Percentiles rank a stretch among this genome's conserved stretches.
These are phyloP conservation scores for Bolboschoenoplectus hybrid DNA, from an alignment of 202 grass and related monocot genomes.

Conservation along the genomic window DNA sequence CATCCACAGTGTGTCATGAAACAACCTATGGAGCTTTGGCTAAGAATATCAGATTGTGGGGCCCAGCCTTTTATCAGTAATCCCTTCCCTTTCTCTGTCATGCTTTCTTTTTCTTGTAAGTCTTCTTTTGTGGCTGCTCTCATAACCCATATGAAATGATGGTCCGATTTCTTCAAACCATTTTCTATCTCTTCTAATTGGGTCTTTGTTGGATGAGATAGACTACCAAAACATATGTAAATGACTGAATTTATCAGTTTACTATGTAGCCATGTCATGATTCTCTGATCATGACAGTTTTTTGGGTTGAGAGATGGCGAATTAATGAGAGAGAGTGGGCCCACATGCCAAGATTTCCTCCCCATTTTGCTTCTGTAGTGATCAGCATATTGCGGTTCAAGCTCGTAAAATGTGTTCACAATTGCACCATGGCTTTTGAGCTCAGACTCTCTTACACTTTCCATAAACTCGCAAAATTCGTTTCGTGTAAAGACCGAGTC, in stretches of 20 bases:
- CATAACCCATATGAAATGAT: slow-evolving; percentile 63
- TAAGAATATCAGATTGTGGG: slow-evolving; percentile 62
- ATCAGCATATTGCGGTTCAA: slow-evolving; percentile 30
- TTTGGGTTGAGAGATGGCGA: neutral
- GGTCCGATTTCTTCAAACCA: slow-evolving; percentile 47
- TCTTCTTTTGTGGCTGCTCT: neutral
- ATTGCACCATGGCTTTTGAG: slow-evolving; percentile 54
- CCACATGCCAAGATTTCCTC: slow-evolving; percentile 23
- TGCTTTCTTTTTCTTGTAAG: slow-evolving; percentile 35
- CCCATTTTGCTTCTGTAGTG: neutral
- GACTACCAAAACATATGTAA: slow-evolving; percentile 71
- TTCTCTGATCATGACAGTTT: neutral
- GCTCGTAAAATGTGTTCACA: slow-evolving; percentile 60
- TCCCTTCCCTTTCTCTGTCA: slow-evolving; percentile 42
- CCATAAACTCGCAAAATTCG: neutral
- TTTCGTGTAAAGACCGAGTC: neutral
- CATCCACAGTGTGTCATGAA: slow-evolving; percentile 82
- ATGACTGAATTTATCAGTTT: slow-evolving; percentile 44
- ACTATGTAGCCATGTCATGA: slow-evolving; percentile 48
- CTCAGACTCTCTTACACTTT: slow-evolving; percentile 35
- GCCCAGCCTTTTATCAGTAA: slow-evolving; percentile 56
- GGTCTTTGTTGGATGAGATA: slow-evolving; percentile 30
- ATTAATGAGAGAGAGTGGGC: slow-evolving; percentile 2
- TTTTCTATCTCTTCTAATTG: slow-evolving; percentile 59
- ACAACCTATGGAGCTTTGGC: slow-evolving; percentile 49